Percentiles rank a stretch among this genome's conserved stretches.
These are phyloP conservation scores for Hypoxylon intermedium DNA, from an alignment of 495 filamentous ascomycete species.

Conservation along the genomic window DNA sequence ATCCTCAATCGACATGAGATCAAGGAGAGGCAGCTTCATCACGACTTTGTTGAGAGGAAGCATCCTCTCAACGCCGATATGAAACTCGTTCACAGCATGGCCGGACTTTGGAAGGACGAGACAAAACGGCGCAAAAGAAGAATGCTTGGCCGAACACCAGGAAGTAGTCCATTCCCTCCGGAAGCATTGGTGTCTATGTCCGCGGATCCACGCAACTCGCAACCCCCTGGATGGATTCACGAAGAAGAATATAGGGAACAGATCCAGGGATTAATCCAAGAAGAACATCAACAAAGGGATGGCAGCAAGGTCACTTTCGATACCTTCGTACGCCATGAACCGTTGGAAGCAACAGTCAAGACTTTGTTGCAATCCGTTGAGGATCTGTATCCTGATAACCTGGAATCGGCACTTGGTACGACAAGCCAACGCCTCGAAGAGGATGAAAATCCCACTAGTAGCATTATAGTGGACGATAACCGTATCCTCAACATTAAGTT, in stretches of 20 bases:
- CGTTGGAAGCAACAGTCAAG: constrained; percentile 66
- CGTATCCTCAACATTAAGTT: constrained; percentile 47
- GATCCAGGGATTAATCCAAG: constrained; percentile 62
- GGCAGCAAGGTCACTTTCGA: constrained; percentile 64
- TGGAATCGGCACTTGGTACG: constrained; percentile 58
- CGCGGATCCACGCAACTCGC: constrained; percentile 73
- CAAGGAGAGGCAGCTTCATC: constrained; percentile 75
- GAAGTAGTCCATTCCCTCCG: constrained; percentile 74
- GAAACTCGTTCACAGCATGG: constrained; percentile 90
- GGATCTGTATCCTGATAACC: constrained; percentile 78
- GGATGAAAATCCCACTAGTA: constrained; percentile 38
- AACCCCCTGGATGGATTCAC: constrained; percentile 82
- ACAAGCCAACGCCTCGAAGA: constrained; percentile 33
- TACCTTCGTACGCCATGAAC: constrained; percentile 61
- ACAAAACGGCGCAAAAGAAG: constrained; percentile 74
- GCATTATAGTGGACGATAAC: constrained; percentile 55
- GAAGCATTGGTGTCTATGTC: constrained; percentile 88
- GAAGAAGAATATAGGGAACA: constrained; percentile 80
- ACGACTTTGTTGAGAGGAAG: constrained; percentile 83
- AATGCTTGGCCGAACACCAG: constrained; percentile 66
- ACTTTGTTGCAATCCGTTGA: constrained; percentile 83
- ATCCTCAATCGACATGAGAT: constrained; percentile 84
- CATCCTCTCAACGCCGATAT: constrained; percentile 67
- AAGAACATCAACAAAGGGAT: constrained; percentile 65
- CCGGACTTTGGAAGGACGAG: constrained; percentile 91